These are phyloP conservation scores for Ceratobasidium sp. DNA, from an alignment of 1,284 basidiomycete genomes.

Conservation along the genomic window DNA sequence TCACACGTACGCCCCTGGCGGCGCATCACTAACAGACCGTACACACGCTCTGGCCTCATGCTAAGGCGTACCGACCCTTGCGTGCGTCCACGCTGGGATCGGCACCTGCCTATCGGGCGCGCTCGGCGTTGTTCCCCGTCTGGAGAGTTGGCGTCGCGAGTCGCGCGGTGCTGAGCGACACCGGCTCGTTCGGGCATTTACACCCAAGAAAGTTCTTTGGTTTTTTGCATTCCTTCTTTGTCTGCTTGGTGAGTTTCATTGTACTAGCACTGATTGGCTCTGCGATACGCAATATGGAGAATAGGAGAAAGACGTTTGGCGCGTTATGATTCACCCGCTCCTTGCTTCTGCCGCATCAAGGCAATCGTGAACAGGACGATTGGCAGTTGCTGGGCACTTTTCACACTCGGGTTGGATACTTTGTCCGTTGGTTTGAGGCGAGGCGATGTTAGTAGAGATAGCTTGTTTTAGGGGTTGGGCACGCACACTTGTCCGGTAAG, in stretches of 20 bases:
- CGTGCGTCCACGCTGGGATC: neutral
- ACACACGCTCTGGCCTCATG: conserved; percentile 9
- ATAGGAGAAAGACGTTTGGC: neutral
- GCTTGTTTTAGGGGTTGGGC: neutral
- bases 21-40: conserved; percentile 3
- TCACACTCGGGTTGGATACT: neutral
- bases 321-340: conserved; percentile 4
- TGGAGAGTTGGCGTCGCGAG: neutral
- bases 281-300: neutral
- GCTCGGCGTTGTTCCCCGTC: neutral
- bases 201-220: no score
- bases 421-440: neutral
- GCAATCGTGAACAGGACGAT: neutral
- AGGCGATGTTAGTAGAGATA: neutral
- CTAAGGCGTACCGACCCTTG: neutral
- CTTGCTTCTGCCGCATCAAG: conserved; percentile 9
- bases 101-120: neutral
- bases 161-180: neutral
- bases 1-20: conserved; percentile 11
- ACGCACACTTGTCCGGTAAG: neutral
- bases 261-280: neutral
- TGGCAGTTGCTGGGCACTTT: neutral
- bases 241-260: neutral
- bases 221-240: neutral
- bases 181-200: neutral